Conservation (phyloP, 345 rosid genomes). For the Pelargonium nanum region DNA sequence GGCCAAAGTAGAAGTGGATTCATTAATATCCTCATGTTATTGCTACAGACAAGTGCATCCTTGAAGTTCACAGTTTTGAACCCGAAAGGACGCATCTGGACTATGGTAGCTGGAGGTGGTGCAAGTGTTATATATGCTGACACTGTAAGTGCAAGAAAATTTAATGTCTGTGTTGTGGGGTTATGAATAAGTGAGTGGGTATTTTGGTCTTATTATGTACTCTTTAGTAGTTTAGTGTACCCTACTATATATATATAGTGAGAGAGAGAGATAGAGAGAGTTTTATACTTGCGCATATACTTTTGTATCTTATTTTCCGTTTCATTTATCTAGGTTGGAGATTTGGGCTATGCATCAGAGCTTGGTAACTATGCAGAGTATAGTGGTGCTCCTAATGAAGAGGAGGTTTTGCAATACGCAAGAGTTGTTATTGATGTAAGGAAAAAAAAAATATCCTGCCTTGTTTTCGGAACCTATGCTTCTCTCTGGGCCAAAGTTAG, state of each 20-base stretch:
- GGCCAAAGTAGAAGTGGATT: too few relatives aligned
- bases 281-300: too few relatives aligned
- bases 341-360: constrained; percentile 82
- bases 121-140: constrained; percentile 98
- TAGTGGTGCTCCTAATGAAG: constrained; percentile 97
- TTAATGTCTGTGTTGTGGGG: not conserved
- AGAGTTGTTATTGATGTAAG: constrained; percentile 91
- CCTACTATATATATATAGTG: too few relatives aligned
- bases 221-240: too few relatives aligned
- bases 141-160: constrained; percentile 39
- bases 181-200: too few relatives aligned
- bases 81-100: constrained; percentile 94
- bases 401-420: constrained; percentile 95
- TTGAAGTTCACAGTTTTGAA: constrained; percentile 91
- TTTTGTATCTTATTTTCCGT: too few relatives aligned
- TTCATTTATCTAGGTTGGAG: constrained; percentile 52
- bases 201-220: too few relatives aligned
- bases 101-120: constrained; percentile 99
- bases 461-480: not conserved
- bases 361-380: constrained; percentile 93
- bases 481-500: too few relatives aligned
- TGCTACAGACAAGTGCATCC: constrained; percentile 84
- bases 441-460: not conserved
- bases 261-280: too few relatives aligned
- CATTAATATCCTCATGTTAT: not conserved